Base-by-base conservation (phyloP, 2,329 filamentous ascomycete genomes). In the Pseudocercospora pini-densiflorae region DNA sequence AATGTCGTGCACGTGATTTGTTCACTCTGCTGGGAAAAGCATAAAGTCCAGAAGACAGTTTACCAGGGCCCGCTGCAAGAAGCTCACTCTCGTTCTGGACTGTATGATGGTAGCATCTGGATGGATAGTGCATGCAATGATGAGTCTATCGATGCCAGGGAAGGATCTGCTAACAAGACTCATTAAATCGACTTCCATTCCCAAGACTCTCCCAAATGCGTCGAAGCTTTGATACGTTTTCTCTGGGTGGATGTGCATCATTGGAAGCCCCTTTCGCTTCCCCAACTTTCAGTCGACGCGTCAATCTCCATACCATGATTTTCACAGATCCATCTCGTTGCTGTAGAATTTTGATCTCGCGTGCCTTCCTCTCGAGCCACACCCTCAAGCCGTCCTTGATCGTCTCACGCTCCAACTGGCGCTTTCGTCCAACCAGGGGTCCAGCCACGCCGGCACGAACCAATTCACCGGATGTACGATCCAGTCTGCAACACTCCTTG, bases 321-420 rank as follows among this genome's bases (percentile, higher is more conserved):
- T 78, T 85, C 24, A 77, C 77, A 43, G 72, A 68, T 55, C 76
- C 76, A 49, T 78, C 77, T 60, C 74, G 73, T 71, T 77, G 73
- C 66, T 78, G 71, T 33, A 21, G 31, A 63, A 73, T 67, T 62
- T 71, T 71, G 70, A 81, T 78, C 74, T 79, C 68, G 8, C 70
- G 62, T 16, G 76, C 77, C 66, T 77, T 78, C 33, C 76, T 70
- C 63, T 80, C 89, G 2, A 92, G 83, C 88, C 89, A 92, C 12
- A 84, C 82, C 43, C 89, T 80, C 67, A 92, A 77, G 16, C 84
- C 84, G 72, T 92, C 89, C 75, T 91, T 92, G 51, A 92, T 82
- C 66, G 83, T 83, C 79, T 92, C 89, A 71, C 85, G 85, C 79
- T 92, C 90, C 16, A 92, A 83, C 12, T 85, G 85, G 63, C 87